These are phyloP conservation scores for Colletotrichum incanum DNA, from an alignment of 2,329 filamentous ascomycete species.

Conservation along the genomic window DNA sequence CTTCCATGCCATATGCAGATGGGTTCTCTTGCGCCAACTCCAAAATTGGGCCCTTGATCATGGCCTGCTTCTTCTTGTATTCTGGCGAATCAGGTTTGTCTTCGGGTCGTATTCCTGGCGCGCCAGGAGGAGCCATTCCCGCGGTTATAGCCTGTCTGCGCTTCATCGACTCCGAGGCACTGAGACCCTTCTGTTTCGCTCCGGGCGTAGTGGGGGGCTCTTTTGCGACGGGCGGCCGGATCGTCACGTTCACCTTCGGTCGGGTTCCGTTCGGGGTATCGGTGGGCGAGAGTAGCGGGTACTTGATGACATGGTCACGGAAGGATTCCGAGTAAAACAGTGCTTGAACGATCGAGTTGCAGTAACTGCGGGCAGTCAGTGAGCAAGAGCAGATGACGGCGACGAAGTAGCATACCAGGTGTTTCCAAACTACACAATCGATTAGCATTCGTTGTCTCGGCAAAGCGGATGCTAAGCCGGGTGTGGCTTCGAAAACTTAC, in stretches of 20 bases:
- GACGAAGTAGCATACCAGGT: slow-evolving; percentile 80
- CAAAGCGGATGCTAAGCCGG: slow-evolving; percentile 28
- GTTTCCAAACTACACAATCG: slow-evolving; percentile 85
- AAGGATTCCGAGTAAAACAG: slow-evolving; percentile 97
- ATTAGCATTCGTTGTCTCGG: slow-evolving; percentile 50
- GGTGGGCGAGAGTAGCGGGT: slow-evolving; percentile 80
- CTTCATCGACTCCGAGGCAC: slow-evolving; percentile 70
- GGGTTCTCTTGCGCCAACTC: slow-evolving; percentile 88
- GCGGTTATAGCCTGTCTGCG: slow-evolving; percentile 69
- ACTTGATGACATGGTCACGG: slow-evolving; percentile 93
- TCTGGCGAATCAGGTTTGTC: slow-evolving; percentile 96
- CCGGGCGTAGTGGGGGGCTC: slow-evolving; percentile 55
- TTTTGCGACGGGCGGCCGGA: slow-evolving; percentile 70
- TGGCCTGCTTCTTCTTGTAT: slow-evolving; percentile 97
- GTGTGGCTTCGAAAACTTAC: slow-evolving; percentile 69
- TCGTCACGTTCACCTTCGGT: slow-evolving; percentile 72
- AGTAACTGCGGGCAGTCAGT: slow-evolving; percentile 77
- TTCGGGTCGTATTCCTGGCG: slow-evolving; percentile 78
- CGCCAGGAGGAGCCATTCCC: slow-evolving; percentile 69
- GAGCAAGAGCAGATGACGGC: slow-evolving; percentile 6
- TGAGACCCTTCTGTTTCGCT: slow-evolving; percentile 68
- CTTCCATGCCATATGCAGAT: slow-evolving; percentile 89
- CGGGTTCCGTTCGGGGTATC: slow-evolving; percentile 76
- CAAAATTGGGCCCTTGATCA: slow-evolving; percentile 88
- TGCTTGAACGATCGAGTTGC: slow-evolving; percentile 97